Evolutionary conservation across 1,284 basidiomycete species (phyloP), one percentile per base, ranked within the genome.

Genomic region (Ganoderma lucidum): DNA sequence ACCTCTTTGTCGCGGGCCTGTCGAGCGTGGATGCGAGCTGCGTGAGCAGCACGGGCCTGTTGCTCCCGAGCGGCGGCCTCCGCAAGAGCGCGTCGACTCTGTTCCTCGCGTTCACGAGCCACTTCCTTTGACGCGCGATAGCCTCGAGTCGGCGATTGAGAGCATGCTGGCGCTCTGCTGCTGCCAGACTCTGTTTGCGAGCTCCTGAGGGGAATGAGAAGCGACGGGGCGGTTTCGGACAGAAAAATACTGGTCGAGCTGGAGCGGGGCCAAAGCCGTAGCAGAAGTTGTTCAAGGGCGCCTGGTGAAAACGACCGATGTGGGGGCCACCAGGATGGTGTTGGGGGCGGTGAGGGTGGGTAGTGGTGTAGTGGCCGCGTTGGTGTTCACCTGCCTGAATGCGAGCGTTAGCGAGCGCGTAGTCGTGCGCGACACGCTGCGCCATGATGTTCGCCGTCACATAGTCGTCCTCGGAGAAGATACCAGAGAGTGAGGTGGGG

Each of bases 331-430:
- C 37, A 23, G n/a, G n/a, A n/a, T 28, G 12, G 23, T 6, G 41
- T 9, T 28, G 32, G 32, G 42, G 37, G 23, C 66, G 61, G 2
- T 63, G 68, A 3, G 59, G 64, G 12, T 63, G 62, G 62, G 1
- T 23, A 63, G 30, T 70, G 30, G 10, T 30, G 32, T 15, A 63
- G 15, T 70, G 64, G 44, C 65, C 59, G 39, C 67, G 70, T 32
- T 63, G 67, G 19, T 61, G 66, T 45, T 70, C 64, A 15, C 71
- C 30, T 2, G 65, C 73, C 44, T 73, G 64, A 19, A 70, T 70
- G 3, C 75, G 69, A 28, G 73, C 73, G 19, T 70, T 71, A 2
- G 71, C 70, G 19, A 73, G 45, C 35, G 73, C 75, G 59, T 71
- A 73, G 35, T 75, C 67, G 58, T 69, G 45, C 0, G 72, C 74